A percentile compares a stretch with the other conserved stretches of the same genome.
phyloP scores from a whole-genome alignment of 2,329 filamentous ascomycete species.

The Botrytis galanthina region DNA sequence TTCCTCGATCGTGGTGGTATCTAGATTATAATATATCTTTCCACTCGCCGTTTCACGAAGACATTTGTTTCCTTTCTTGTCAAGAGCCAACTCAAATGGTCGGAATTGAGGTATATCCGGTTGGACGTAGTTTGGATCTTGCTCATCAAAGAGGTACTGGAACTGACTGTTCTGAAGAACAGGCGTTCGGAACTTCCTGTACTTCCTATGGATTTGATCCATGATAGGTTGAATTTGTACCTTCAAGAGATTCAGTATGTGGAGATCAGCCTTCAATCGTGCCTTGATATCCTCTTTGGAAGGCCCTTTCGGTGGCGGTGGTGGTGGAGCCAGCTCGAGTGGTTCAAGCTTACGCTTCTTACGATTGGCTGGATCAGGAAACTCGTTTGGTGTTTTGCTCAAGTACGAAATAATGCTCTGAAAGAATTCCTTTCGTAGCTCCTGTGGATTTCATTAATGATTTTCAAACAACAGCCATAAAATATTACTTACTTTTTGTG shows the following conservation, averaged over 20 bases:
- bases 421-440: conserved; percentile 77
- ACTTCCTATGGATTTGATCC: conserved; percentile 91
- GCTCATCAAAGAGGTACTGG: conserved; percentile 79
- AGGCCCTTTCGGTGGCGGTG: conserved; percentile 63
- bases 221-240: conserved; percentile 89
- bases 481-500: conserved; percentile 54
- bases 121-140: conserved; percentile 68
- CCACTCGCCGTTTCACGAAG: conserved; percentile 71
- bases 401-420: conserved; percentile 70
- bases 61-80: conserved; percentile 75
- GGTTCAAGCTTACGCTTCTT: conserved; percentile 81
- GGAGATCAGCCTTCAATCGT: conserved; percentile 77
- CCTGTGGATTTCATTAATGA: conserved; percentile 38
- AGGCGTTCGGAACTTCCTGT: conserved; percentile 81
- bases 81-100: conserved; percentile 76
- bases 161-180: conserved; percentile 73
- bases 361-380: conserved; percentile 80
- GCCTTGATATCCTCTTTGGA: conserved; percentile 78
- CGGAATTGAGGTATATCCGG: conserved; percentile 55
- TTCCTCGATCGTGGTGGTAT: conserved; percentile 90
- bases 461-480: conserved; percentile 1
- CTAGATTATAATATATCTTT: conserved; percentile 94
- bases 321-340: conserved; percentile 67
- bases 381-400: conserved; percentile 75
- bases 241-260: conserved; percentile 83